Evolutionary conservation across 768 basidiomycete species (phyloP).

Genomic region (Leucosporidium scottii): DNA sequence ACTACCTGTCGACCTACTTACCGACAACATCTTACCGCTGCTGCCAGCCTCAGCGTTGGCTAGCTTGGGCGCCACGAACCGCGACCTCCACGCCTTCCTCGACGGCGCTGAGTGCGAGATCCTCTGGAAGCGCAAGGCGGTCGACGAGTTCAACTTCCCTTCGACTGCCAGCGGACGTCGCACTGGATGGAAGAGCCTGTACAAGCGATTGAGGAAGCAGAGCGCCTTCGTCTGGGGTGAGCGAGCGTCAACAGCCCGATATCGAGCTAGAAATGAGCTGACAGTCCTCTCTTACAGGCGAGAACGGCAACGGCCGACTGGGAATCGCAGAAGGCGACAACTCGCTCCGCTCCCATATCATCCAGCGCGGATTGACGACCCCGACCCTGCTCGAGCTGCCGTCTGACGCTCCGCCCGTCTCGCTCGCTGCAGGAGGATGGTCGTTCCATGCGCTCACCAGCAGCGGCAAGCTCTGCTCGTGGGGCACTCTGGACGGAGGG

Average conservation of each 20-base stretch:
- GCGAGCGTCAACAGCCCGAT: not conserved
- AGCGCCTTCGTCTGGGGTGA: constrained; percentile 26
- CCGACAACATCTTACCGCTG: not conserved
- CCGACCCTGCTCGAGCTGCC: constrained; percentile 60
- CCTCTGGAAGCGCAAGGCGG: constrained; percentile 66
- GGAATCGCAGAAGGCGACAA: constrained; percentile 49
- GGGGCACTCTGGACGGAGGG: constrained; percentile 48
- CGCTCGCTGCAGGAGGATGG: constrained; percentile 75
- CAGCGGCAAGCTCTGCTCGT: constrained; percentile 63
- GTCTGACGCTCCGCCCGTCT: constrained; percentile 54
- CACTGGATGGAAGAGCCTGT: constrained; percentile 73
- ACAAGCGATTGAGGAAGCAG: constrained; percentile 53
- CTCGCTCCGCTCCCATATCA: constrained; percentile 30
- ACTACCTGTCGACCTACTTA: not conserved
- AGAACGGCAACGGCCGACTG: constrained; percentile 57
- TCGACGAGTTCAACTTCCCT: constrained; percentile 70
- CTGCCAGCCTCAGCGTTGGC: not conserved
- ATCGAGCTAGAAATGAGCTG: not conserved
- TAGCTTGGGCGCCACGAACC: not conserved
- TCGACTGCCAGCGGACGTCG: constrained; percentile 63
- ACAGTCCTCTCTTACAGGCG: constrained; percentile 46
- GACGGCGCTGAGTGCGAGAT: constrained; percentile 57
- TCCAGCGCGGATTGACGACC: constrained; percentile 51
- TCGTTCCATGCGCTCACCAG: constrained; percentile 81
- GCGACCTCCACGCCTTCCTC: not conserved